Evolutionary conservation across 139 green algal species (phyloP), one percentile per base, ranked within the genome.

Genomic region (Nannochloris sp.): DNA sequence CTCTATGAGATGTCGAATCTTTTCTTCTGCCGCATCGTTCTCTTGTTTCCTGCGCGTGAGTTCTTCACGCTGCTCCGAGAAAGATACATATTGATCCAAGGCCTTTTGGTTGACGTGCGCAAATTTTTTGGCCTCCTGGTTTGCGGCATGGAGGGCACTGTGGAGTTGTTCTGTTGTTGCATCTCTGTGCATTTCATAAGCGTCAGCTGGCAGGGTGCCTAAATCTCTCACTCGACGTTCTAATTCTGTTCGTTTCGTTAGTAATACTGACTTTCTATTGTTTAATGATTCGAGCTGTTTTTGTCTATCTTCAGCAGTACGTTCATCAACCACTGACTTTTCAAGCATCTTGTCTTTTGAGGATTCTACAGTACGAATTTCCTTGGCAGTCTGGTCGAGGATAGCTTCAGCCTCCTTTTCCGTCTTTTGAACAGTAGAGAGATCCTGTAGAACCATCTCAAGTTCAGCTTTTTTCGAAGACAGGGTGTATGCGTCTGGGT

Each of bases 81-180:
- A 99, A 66, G 79, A 88, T 23, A 80, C 46, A 64, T 93, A 96
- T 80, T 99, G 92, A 72, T 99, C 92, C 50, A 98, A 77, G 30
- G 93, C 93, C 75, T 96, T 95, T 63, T 87, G 82, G 76, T 99
- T 99, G 13, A 98, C 94, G 48, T 89, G 76, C 16, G 76, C 72
- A 58, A 79, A 94, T 49, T 82, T 74, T 46, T 79, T 80, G 29
- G 97, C 74, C 65, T 86, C 56, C 10, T 65, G 40, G 40, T 85
- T 82, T 28, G 69, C 69, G 45, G 79, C 57, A 29, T 78, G 36
- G 64, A 96, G 81, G 51, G 80, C 43, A 60, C 67, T 63, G 56
- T 90, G 80, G 63, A 97, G 82, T 58, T 88, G 67, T 66, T 84
- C 65, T 4, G 60, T 63, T 11, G 28, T 17, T 2, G 40, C 23